Evolutionary conservation across 2,329 filamentous ascomycete genomes (phyloP).

Genomic region (Penicillium sp.): DNA sequence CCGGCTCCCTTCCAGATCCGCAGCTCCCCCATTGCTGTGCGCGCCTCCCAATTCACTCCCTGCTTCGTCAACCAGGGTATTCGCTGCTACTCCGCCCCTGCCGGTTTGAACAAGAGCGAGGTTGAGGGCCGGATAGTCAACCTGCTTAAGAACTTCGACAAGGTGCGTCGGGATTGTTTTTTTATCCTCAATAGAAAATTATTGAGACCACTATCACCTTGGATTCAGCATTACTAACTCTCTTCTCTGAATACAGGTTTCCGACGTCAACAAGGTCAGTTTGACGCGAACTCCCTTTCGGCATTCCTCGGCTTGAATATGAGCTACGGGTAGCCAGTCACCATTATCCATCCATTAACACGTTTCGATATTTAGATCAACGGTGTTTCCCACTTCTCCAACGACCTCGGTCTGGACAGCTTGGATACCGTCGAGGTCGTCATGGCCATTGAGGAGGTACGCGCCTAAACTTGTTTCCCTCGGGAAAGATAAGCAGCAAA

Average conservation of each 20-base stretch:
- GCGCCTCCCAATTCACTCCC: conserved; percentile 61
- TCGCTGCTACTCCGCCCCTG: conserved; percentile 83
- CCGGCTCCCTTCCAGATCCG: conserved; percentile 61
- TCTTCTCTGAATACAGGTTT: conserved; percentile 27
- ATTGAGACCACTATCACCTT: neutral
- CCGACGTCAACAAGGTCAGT: conserved; percentile 44
- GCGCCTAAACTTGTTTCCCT: conserved; percentile 12
- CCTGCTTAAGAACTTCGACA: conserved; percentile 94
- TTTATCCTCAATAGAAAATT: neutral
- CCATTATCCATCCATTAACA: conserved; percentile 22
- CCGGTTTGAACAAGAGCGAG: conserved; percentile 76
- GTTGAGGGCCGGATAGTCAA: conserved; percentile 90
- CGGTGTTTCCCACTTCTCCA: conserved; percentile 83
- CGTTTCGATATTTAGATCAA: conserved; percentile 65
- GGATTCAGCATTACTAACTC: conserved; percentile 1
- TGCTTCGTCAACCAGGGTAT: conserved; percentile 67
- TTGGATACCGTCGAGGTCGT: conserved; percentile 99
- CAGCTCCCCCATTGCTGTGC: conserved; percentile 59
- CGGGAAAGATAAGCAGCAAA: conserved; percentile 4
- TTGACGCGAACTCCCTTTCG: conserved; percentile 4
- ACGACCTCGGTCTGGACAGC: conserved; percentile 95
- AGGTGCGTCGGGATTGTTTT: conserved; percentile 59
- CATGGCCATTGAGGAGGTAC: conserved; percentile 98
- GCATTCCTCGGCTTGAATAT: neutral
- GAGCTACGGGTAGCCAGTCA: neutral